phyloP scores from a whole-genome alignment of 139 green algal genomes.

The Pleodorina starrii region DNA sequence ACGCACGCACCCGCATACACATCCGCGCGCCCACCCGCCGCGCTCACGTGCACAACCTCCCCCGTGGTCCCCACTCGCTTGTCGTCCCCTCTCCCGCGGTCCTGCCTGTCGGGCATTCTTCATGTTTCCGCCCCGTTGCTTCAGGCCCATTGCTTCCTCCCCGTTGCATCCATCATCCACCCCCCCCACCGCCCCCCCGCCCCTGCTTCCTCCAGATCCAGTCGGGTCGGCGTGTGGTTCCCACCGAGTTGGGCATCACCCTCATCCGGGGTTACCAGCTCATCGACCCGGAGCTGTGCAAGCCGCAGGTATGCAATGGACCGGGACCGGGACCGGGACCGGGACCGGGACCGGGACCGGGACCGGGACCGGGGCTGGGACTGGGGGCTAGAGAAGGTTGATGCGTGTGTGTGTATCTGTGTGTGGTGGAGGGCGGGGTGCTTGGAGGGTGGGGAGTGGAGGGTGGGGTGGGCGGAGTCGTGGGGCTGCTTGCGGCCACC shows the following conservation, averaged over 20 bases:
- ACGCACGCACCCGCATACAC: too few relatives aligned
- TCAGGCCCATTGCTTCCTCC: too few relatives aligned
- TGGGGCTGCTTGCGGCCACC: too few relatives aligned
- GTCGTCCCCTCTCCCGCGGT: too few relatives aligned
- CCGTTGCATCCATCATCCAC: neutral
- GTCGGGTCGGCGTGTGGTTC: conserved; percentile 78
- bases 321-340: too few relatives aligned
- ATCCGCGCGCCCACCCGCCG: too few relatives aligned
- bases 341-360: too few relatives aligned
- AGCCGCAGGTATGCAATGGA: conserved; percentile 83
- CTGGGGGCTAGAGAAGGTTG: neutral
- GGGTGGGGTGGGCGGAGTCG: too few relatives aligned
- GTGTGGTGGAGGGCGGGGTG: neutral
- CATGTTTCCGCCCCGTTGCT: neutral
- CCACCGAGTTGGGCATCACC: conserved; percentile 90
- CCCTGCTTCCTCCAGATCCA: conserved; percentile 60
- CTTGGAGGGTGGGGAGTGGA: neutral
- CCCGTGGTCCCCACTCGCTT: too few relatives aligned
- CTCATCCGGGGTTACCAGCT: conserved; percentile 86
- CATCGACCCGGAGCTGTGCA: conserved; percentile 88
- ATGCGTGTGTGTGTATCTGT: neutral
- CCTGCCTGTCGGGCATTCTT: too few relatives aligned
- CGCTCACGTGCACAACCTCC: too few relatives aligned
- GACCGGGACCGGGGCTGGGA: neutral
- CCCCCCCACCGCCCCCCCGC: neutral